Percentiles rank a stretch among this genome's conserved stretches.
phyloP scores from a whole-genome alignment of 1,139 yeast species.

The Nadsonia commutata region DNA sequence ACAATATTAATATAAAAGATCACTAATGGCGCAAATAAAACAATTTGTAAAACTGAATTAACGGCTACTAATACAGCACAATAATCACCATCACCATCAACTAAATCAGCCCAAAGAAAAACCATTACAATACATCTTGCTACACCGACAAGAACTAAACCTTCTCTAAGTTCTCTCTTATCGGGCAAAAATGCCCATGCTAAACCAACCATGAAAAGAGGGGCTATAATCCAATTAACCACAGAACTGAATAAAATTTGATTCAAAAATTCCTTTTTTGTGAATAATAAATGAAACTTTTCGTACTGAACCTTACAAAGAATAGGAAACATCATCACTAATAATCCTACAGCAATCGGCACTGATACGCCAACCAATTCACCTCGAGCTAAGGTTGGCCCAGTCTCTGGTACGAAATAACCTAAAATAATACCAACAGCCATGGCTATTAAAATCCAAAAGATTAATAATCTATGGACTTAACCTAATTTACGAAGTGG shows the following conservation, averaged over 20 bases:
- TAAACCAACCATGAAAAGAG: slow-evolving; percentile 39
- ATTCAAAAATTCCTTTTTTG: slow-evolving; percentile 17
- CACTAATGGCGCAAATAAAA: slow-evolving; percentile 41
- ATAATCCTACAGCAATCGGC: slow-evolving; percentile 39
- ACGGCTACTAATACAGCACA: slow-evolving; percentile 41
- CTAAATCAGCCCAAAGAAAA: slow-evolving; percentile 42
- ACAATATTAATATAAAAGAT: slow-evolving; percentile 25
- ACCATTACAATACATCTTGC: slow-evolving; percentile 57
- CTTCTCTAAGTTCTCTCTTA: slow-evolving; percentile 34
- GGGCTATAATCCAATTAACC: slow-evolving; percentile 44
- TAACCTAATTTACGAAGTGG: too few relatives aligned
- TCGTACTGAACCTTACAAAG: slow-evolving; percentile 43
- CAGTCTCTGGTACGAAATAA: slow-evolving; percentile 16
- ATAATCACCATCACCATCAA: slow-evolving; percentile 37
- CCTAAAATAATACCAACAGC: slow-evolving; percentile 19
- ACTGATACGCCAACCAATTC: slow-evolving; percentile 20
- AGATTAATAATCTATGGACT: too few relatives aligned
- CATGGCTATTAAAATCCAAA: slow-evolving; percentile 22
- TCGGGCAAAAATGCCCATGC: slow-evolving; percentile 42
- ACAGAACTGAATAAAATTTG: slow-evolving; percentile 30
- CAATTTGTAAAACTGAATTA: slow-evolving; percentile 38
- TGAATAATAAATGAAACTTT: slow-evolving; percentile 18
- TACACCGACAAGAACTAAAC: slow-evolving; percentile 43
- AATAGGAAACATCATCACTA: slow-evolving; percentile 47
- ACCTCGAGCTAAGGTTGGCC: slow-evolving; percentile 14